Conservation (phyloP, 1,284 basidiomycete genomes). For the Rhodotorula sp. region DNA sequence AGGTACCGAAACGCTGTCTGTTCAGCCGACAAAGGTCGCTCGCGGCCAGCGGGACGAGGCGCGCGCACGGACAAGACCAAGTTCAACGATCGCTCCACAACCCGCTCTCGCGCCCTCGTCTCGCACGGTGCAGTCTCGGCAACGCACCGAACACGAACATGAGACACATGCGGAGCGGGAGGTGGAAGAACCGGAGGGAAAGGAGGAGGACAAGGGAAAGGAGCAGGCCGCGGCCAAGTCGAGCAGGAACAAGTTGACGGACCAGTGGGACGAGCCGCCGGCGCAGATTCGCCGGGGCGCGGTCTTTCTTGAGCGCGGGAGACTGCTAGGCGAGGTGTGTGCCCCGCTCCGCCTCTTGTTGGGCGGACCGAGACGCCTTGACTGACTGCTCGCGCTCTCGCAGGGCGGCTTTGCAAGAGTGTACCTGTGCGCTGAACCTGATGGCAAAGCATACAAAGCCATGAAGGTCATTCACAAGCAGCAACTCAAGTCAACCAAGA, state of each 20-base stretch:
- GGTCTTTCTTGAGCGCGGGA: conserved; percentile 40
- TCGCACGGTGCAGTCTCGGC: no score
- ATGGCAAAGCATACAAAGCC: conserved; percentile 45
- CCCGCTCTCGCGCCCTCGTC: not conserved
- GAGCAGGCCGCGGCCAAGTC: not conserved
- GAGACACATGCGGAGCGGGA: not conserved
- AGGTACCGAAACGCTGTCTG: not conserved
- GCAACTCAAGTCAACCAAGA: conserved; percentile 52
- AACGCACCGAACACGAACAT: no score
- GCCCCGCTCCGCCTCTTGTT: conserved; percentile 33
- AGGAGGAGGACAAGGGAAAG: conserved; percentile 2
- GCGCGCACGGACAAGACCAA: no score
- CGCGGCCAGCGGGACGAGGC: no score
- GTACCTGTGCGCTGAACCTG: conserved; percentile 37
- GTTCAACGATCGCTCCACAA: conserved; percentile 9
- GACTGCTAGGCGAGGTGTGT: conserved; percentile 50
- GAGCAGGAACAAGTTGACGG: conserved; percentile 38
- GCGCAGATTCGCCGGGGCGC: conserved; percentile 37
- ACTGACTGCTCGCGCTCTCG: not conserved
- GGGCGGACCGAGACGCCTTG: not conserved
- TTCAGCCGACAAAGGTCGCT: no score
- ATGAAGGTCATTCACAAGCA: conserved; percentile 53
- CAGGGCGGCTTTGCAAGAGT: conserved; percentile 45
- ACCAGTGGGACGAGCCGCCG: conserved; percentile 43
- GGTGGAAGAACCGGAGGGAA: not conserved